Conservation (phyloP, 768 basidiomycete genomes). For the Paxillus ammoniavirescens region DNA sequence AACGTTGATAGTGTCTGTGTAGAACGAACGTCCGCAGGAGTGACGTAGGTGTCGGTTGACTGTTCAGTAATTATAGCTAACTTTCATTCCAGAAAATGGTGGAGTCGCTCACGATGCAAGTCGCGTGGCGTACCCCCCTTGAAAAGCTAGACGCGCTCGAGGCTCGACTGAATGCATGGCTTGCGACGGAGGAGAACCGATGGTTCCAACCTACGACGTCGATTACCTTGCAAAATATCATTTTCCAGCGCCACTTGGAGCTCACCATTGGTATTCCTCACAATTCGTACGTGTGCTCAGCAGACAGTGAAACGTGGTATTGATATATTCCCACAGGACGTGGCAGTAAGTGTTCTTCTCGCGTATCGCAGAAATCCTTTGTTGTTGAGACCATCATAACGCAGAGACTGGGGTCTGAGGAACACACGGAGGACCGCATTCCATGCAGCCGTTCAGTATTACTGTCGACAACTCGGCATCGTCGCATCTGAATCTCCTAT, state of each 20-base stretch:
- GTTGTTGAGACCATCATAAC: conserved; percentile 1
- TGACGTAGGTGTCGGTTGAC: conserved; percentile 40
- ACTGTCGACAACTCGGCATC: conserved; percentile 69
- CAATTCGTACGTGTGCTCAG: conserved; percentile 38
- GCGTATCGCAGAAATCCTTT: neutral
- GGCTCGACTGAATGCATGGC: conserved; percentile 67
- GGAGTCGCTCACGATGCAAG: conserved; percentile 65
- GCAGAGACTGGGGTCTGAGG: conserved; percentile 60
- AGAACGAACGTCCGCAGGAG: conserved; percentile 75
- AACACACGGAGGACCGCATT: conserved; percentile 70
- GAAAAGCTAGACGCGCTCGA: conserved; percentile 72
- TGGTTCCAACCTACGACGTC: conserved; percentile 74
- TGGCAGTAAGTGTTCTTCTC: conserved; percentile 31
- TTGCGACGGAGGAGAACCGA: conserved; percentile 74
- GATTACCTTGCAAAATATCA: conserved; percentile 60
- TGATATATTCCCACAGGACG: conserved; percentile 22
- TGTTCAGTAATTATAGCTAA: conserved; percentile 7
- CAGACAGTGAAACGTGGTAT: neutral
- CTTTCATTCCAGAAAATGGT: conserved; percentile 52
- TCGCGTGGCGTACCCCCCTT: conserved; percentile 74
- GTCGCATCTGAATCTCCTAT: conserved; percentile 56
- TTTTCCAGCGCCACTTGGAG: conserved; percentile 64
- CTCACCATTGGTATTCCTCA: conserved; percentile 64
- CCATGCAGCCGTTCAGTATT: conserved; percentile 74
- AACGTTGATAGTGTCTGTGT: neutral